These are phyloP conservation scores for Neonectria neomacrospora DNA, from an alignment of 2,329 filamentous ascomycete species.

Conservation along the genomic window DNA sequence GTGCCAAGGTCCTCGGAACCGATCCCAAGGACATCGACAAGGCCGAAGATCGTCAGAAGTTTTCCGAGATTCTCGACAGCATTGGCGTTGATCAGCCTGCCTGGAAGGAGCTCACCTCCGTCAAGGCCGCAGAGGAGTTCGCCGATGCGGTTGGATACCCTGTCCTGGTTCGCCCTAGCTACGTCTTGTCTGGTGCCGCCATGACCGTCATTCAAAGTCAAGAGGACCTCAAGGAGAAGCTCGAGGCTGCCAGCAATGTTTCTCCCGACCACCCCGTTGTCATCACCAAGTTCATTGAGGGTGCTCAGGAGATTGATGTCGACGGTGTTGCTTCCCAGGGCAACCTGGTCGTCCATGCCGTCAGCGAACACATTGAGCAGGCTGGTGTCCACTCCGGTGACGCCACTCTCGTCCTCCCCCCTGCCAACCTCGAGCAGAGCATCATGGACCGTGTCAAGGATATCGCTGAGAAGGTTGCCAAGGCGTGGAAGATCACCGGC, in stretches of 20 bases:
- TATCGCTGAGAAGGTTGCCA: conserved; percentile 94
- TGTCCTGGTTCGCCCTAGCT: conserved; percentile 92
- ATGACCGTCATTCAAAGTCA: conserved; percentile 96
- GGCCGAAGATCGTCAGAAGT: conserved; percentile 97
- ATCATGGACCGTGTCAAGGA: conserved; percentile 91
- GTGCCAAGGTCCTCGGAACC: conserved; percentile 91
- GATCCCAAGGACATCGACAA: conserved; percentile 96
- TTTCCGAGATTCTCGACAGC: conserved; percentile 95
- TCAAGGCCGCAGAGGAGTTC: conserved; percentile 87
- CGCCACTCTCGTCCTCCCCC: conserved; percentile 92
- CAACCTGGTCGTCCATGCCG: conserved; percentile 87
- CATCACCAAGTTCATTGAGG: conserved; percentile 98
- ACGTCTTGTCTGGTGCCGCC: conserved; percentile 95
- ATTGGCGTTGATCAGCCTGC: conserved; percentile 97
- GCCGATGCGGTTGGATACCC: conserved; percentile 89
- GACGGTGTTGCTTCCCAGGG: conserved; percentile 91
- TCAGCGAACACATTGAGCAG: conserved; percentile 96
- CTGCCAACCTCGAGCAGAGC: conserved; percentile 78
- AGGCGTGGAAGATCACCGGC: conserved; percentile 96
- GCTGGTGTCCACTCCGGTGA: conserved; percentile 98
- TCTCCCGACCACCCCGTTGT: conserved; percentile 98
- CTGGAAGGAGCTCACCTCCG: conserved; percentile 96
- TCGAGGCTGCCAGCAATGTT: conserved; percentile 88
- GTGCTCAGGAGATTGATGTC: conserved; percentile 94
- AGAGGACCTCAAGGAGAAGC: conserved; percentile 92